phyloP scores from a whole-genome alignment of 2,329 filamentous ascomycete genomes.

The Cordyceps fumosorosea region DNA sequence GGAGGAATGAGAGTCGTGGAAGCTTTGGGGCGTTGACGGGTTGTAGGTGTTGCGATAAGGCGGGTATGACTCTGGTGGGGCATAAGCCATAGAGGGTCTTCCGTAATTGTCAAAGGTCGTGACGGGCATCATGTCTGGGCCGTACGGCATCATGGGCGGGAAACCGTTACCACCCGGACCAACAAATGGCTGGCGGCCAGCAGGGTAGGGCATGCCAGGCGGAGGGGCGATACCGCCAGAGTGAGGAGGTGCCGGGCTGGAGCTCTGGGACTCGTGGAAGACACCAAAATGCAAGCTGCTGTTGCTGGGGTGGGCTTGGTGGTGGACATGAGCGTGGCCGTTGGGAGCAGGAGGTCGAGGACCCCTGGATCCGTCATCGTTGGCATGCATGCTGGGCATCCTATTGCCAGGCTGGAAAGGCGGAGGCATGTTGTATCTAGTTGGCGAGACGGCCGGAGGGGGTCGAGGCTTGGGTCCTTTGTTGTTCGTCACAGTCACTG shows the following conservation, averaged over 20 bases:
- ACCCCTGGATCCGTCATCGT: conserved; percentile 27
- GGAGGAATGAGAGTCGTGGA: conserved; percentile 55
- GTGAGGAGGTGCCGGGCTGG: conserved; percentile 49
- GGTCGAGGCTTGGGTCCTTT: conserved; percentile 21
- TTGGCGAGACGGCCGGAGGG: conserved; percentile 26
- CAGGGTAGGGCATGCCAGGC: conserved; percentile 34
- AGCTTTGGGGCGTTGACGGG: conserved; percentile 53
- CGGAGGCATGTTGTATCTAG: conserved; percentile 38
- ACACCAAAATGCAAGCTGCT: conserved; percentile 51
- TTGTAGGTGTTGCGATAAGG: conserved; percentile 37
- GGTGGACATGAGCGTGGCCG: conserved; percentile 34
- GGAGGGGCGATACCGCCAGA: conserved; percentile 43
- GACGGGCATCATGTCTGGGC: conserved; percentile 28
- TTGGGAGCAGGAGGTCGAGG: conserved; percentile 28
- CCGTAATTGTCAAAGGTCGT: conserved; percentile 32
- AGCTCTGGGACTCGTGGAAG: conserved; percentile 48
- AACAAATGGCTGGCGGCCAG: conserved; percentile 29
- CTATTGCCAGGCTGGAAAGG: conserved; percentile 33
- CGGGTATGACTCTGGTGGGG: conserved; percentile 28
- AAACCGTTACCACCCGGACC: conserved; percentile 28
- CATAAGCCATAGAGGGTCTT: conserved; percentile 29
- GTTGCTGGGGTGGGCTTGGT: conserved; percentile 45
- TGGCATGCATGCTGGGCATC: conserved; percentile 23
- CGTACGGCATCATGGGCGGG: conserved; percentile 31
- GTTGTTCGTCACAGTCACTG: conserved; percentile 15